Base-by-base conservation (phyloP, 2,329 filamentous ascomycete species). In the Coleophoma eucalyptorum region DNA sequence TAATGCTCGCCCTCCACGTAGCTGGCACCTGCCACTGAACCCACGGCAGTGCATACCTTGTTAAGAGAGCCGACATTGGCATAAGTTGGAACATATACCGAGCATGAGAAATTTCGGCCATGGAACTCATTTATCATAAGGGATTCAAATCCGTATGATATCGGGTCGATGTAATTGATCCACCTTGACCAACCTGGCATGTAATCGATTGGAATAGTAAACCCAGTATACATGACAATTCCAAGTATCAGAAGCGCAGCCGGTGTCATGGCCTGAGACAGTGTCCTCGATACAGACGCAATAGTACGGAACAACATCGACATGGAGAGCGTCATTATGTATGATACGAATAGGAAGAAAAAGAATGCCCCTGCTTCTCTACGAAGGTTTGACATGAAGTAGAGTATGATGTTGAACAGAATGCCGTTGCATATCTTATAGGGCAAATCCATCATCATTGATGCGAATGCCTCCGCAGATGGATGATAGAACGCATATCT, bases 401-500 rank as follows among this genome's bases (percentile, higher is more conserved):
- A 96, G 3, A 96, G 70, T 1, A 82, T 77, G 40, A 90, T 46
- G 65, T 96, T 95, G 76, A 94, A 95, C 7, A 80, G 71, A 56
- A 95, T 77, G 1, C 81, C 71, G 62, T 90, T 91, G n/a, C 69
- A 19, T 10, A 95, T 69, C 69, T 93, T 96, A 68, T 90, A 90
- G 0, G 91, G 90, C 71, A 94, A 71, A 58, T 96, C 91, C 55
- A 81, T 86, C 33, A 96, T 69, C 86, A 95, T 93, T 11, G 88
- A 93, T 0, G 90, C 83, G 44, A 91, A 77, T 13, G 90, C 89
- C 74, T 96, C 90, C 10, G 90, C 87, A 11, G 87, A 90, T 0
- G 92, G 90, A 61, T 95, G 91, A 61, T 96, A 95, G 15, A 96
- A 76, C n/a, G 90, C 90, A 65, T 95, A 96, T 50, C 87, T 83